These are phyloP conservation scores for Gilbertella persicaria DNA, from an alignment of 371 early-diverging fungal species.

Conservation along the genomic window DNA sequence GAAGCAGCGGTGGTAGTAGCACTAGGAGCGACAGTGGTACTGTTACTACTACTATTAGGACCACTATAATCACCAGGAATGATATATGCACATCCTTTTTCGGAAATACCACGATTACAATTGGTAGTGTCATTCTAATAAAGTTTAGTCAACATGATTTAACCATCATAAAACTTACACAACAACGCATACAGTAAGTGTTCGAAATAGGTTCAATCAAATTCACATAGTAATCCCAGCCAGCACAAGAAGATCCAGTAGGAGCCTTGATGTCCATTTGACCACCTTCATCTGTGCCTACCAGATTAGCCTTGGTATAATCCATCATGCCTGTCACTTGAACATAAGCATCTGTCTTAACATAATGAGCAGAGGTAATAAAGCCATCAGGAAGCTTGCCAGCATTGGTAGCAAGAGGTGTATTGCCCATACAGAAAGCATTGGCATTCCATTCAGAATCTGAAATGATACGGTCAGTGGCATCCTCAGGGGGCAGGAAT, in stretches of 20 bases:
- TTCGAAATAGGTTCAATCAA: conserved; percentile 53
- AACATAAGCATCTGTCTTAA: conserved; percentile 44
- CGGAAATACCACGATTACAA: conserved; percentile 54
- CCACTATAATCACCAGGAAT: conserved; percentile 60
- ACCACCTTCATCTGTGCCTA: conserved; percentile 55
- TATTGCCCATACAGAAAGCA: conserved; percentile 51
- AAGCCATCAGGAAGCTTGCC: conserved; percentile 47
- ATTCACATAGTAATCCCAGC: conserved; percentile 55
- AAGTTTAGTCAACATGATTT: conserved; percentile 9
- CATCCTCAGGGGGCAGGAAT: conserved; percentile 53
- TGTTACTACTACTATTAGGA: conserved; percentile 19
- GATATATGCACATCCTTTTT: conserved; percentile 53
- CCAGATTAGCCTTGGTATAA: conserved; percentile 45
- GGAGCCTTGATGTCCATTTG: conserved; percentile 59
- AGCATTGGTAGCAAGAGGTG: conserved; percentile 47
- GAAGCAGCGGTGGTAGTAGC: background rate
- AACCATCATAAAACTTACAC: too few relatives aligned
- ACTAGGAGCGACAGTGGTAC: background rate
- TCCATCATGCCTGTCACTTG: conserved; percentile 64
- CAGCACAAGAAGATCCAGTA: conserved; percentile 49
- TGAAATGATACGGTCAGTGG: conserved; percentile 43
- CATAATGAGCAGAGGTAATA: conserved; percentile 53
- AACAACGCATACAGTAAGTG: conserved; percentile 63
- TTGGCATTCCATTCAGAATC: conserved; percentile 49
- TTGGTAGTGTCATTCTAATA: conserved; percentile 32